Evolutionary conservation across 805 yeast species (phyloP), one percentile per base, ranked within the genome.

Genomic region (Spencermartinsiella europaea): DNA sequence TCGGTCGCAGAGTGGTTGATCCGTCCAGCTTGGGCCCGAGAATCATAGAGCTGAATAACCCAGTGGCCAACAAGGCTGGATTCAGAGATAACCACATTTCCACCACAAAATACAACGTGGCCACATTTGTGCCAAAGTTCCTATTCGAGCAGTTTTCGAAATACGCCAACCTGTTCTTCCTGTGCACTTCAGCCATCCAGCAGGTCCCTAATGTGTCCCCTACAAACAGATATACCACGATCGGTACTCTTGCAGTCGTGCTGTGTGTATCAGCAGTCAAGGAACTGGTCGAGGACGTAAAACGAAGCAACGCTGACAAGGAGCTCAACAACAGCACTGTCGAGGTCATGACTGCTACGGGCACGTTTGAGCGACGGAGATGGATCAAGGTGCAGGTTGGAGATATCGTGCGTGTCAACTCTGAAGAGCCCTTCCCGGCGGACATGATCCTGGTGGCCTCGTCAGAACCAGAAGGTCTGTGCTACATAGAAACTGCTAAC

Each of bases 161-260:
- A 66, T 95, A 93, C 63, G 97, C 99, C 8, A 93, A 93, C 62
- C 71, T 93, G 64, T 93, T 93, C 68, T 93, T 93, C 65, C 70
- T 93, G 44, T 86, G 87, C 69, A 93, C 99, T 0, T 85, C 97
- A 1, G 74, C 79, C 34, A 91, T 93, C 56, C 99, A 93, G 69
- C 99, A 93, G 65, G 98, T 93, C 10, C 99, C 99, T 2, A 77
- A 83, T 53, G 98, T 93, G 3, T 81, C 96, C 0, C 99, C 99
- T 10, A 93, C 98, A 0, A 93, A 93, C 67, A 70, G 97, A 66
- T 93, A 81, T 61, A 93, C 99, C 3, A 93, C 99, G 0, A 85
- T 93, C 38, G 95, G 95, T 40, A 95, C 99, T 0, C 73, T 93
- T 52, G 65, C 81, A 21, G 79, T 91, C 21, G 99, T 93, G 27